Conservation (phyloP, 1,284 basidiomycete genomes). For the Austroboletus niveus region DNA sequence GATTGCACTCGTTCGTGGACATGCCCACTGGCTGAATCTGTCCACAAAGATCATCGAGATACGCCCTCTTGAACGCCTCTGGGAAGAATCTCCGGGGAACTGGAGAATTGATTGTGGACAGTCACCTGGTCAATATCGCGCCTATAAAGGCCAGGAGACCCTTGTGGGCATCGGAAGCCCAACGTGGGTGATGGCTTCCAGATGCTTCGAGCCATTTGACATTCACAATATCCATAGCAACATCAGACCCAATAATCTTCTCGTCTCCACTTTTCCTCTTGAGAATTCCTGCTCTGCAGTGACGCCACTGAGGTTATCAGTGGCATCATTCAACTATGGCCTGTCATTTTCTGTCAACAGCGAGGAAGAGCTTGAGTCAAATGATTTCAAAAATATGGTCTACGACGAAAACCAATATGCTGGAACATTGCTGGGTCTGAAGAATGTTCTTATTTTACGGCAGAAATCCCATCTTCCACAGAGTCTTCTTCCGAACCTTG, state of each 20-base stretch:
- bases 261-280: too few relatives aligned
- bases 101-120: not conserved
- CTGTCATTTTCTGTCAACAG: not conserved
- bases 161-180: not conserved
- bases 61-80: conserved; percentile 3
- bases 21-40: conserved; percentile 41
- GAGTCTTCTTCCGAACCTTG: conserved; percentile 14
- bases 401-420: not conserved
- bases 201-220: not conserved
- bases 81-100: conserved; percentile 16
- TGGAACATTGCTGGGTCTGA: conserved; percentile 27
- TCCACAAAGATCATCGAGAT: conserved; percentile 18
- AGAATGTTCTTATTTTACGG: conserved; percentile 38
- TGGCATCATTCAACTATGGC: not conserved
- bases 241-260: too few relatives aligned
- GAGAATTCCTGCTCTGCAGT: too few relatives aligned
- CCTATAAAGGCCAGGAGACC: not conserved
- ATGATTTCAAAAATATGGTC: too few relatives aligned
- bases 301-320: not conserved
- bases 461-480: conserved; percentile 6
- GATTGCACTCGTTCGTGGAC: conserved; percentile 26
- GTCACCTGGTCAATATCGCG: not conserved
- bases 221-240: rapidly evolving
- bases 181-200: not conserved
- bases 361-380: too few relatives aligned